Evolutionary conservation across 345 rosid genomes (phyloP), one percentile per base, ranked within the genome.

Genomic region (Salix exigua): DNA sequence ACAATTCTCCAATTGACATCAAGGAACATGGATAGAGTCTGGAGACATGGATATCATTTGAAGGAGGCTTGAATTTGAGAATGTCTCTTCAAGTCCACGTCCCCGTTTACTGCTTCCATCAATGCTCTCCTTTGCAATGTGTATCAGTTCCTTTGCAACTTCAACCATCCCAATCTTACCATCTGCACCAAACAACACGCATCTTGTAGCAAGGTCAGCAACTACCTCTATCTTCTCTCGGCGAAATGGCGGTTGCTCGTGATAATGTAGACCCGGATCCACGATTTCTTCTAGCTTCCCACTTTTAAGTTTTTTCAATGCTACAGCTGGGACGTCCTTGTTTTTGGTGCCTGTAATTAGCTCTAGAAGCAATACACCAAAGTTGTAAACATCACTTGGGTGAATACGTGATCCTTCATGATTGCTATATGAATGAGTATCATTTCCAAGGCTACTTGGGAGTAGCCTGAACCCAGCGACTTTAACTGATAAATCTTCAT

Each of bases 41-140:
- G 94, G 98, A 74, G 97, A 94, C 96, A 88, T 87, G 18, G 97
- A 94, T 35, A 89, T 88, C 98, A 94, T 92, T 76, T 94, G 97
- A 73, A 94, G 94, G 51, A 94, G 87, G 77, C 94, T 92, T 50
- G 94, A 94, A 83, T 91, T 94, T 6, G 94, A 92, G 66, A 92
- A 92, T n/a, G 97, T 94, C 80, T 94, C 97, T 70, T 94, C 92
- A 53, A 90, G 80, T 13, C 85, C 88, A 61, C 86, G 86, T 68
- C 87, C 88, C 70, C 86, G 88, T 74, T 78, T 88, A 58, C 87
- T 79, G 14, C 81, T 84, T 31, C 87, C 82, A 71, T 84, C 86
- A 44, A 79, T 78, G 82, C 83, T 85, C 58, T 87, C 88, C 82
- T 86, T 86, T 37, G 88, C 74, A 33, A 88, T 71, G 66, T 85